Evolutionary conservation across 352 stramenopile species (phyloP).

Genomic region (Blastocystis sp.): DNA sequence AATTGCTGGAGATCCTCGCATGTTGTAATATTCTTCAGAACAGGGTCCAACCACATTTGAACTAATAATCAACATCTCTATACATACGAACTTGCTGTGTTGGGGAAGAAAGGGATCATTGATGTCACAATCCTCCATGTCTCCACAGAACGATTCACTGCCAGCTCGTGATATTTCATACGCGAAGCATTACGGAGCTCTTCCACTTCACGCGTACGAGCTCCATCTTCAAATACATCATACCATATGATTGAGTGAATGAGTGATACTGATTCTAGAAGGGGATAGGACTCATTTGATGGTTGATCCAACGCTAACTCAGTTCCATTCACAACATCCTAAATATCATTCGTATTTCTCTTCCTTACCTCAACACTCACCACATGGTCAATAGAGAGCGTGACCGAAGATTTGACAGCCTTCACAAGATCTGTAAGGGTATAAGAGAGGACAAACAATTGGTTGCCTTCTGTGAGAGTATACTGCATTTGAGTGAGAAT

Average conservation of each 20-base stretch:
- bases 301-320: not conserved
- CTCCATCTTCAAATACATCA: slow-evolving; percentile 29
- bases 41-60: slow-evolving; percentile 31
- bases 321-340: not conserved
- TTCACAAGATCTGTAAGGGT: slow-evolving; percentile 33
- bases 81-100: slow-evolving; percentile 6
- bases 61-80: not conserved
- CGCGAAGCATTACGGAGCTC: slow-evolving; percentile 27
- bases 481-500: slow-evolving; percentile 45
- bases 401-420: not conserved
- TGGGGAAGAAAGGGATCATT: slow-evolving; percentile 64
- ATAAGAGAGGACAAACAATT: slow-evolving; percentile 63
- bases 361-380: not conserved
- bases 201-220: slow-evolving; percentile 41
- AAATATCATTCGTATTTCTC: not conserved
- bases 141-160: slow-evolving; percentile 17
- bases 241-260: slow-evolving; percentile 55
- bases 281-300: not conserved
- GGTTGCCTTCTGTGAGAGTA: slow-evolving; percentile 60
- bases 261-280: slow-evolving; percentile 17
- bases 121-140: slow-evolving; percentile 40
- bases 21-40: not conserved
- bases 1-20: not conserved
- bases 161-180: slow-evolving; percentile 22
- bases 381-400: not conserved